Evolutionary conservation across 2,329 filamentous ascomycete genomes (phyloP), one percentile per base, ranked within the genome.

Genomic region (Cordyceps fumosorosea): DNA sequence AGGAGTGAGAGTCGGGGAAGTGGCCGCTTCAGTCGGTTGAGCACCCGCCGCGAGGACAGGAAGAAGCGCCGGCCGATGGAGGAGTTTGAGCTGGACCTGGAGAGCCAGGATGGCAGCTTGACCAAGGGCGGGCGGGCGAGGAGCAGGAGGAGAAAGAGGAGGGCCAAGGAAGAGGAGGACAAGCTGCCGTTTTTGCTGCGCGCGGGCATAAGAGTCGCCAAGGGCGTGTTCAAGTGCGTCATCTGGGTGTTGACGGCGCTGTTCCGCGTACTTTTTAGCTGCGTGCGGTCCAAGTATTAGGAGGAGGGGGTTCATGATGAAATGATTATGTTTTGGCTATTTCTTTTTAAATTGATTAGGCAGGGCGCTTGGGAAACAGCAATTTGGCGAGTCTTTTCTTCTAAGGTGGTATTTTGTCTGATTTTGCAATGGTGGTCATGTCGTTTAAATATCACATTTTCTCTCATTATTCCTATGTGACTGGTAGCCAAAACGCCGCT

Each of bases 51-150:
- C 22, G 6, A 68, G 51, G 40, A 52, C 18, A 65, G 64, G 65
- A 62, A 71, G 40, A 69, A 70, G 63, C 71, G 72, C 60, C 71
- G 71, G 42, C 78, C 77, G 65, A 78, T 83, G 69, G 82, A 86
- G 66, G 79, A 82, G 67, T 82, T 87, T 62, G 85, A 76, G 70
- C 74, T 87, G 44, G 85, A 88, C 66, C 71, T 88, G 5, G 85
- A 87, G 73, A 88, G 84, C 69, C 85, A 88, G 72, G 75, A 77
- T 59, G 81, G 78, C 65, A 80, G 76, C 65, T 63, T 73, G 26
- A 69, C 69, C 42, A 77, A 73, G 64, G 59, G 63, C 29, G 63
- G 56, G 22, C 51, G 52, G 12, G 14, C 22, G 3, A 29, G 52
- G 22, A 62, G 42, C 22, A 42, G 34, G 18, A 56, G 59, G 42